Evolutionary conservation across 305 asterid genomes (phyloP), one percentile per base, ranked within the genome.

Genomic region (Ruellia speciosa): DNA sequence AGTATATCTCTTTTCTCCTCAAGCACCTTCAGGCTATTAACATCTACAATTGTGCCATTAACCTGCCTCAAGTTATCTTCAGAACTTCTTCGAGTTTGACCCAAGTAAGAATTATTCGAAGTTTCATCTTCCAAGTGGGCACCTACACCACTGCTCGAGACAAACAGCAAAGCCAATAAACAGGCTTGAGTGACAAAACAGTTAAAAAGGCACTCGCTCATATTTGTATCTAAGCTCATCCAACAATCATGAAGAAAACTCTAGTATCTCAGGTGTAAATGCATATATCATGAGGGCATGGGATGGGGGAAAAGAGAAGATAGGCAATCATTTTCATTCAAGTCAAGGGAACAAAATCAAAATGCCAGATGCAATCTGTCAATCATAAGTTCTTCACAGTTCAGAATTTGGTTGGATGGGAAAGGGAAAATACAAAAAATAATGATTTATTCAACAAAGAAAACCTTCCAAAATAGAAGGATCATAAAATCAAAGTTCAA

Each of bases 1-100:
- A 84, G 73, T 51, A 93, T 18, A 65, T 79, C 95, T 77, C 87
- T 84, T 72, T 71, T 84, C 81, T 93, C 97, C 72, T 81, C 71
- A 3, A 93, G 81, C 74, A 51, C 85, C 84, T 79, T 86, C 80
- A 93, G 70, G 68, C 82, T 73, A 72, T 71, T 72, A 40, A 64
- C 33, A 76, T 93, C 95, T 60, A 93, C 63, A 78, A 79, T 78
- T 60, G 88, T 85, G 39, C 92, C 86, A 63, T 72, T 58, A 64
- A 64, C 65, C 74, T 75, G 82, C 75, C 73, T 76, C 71, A 20
- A 66, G 70, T 58, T 10, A 43, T 12, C 73, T 46, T 72, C 84
- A 9, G 64, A 51, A 78, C 63, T 72, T 64, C 77, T 65, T 55
- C 20, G 75, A 49, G 62, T 74, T 71, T n/a, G 77, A 65, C 76